Evolutionary conservation across 352 stramenopile species (phyloP), one percentile per base, ranked within the genome.

Genomic region (Globisporangium nunn): DNA sequence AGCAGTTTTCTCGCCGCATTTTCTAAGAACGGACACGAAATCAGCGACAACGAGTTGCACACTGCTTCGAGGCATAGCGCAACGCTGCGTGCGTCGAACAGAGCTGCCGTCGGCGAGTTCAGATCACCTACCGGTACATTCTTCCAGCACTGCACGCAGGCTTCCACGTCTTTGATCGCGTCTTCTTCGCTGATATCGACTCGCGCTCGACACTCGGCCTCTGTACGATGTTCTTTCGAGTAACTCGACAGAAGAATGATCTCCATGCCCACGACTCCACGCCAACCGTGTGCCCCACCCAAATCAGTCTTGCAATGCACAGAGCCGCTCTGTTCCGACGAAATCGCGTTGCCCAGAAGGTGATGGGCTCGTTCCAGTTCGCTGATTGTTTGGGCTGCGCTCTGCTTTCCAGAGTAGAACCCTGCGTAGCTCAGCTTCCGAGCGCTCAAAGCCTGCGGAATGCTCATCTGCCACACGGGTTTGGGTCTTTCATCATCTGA

Each of bases 261-360:
- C 55, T 91, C 80, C 64, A 87, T 74, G 4, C 62, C 59, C 31
- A 88, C 56, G 6, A 88, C 68, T 4, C 81, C 78, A 47, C 74
- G 67, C 81, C 78, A 91, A 23, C 72, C 81, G 54, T 74, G 76
- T 7, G 75, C 67, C 29, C 73, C 78, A 43, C 75, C 81, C 10
- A 82, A 17, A 56, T 84, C 72, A 18, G 71, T 47, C 60, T n/a
- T 43, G 39, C 31, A 30, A 43, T 28, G 43, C 14, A 30, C 5
- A 8, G 58, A 55, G 10, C 2, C 39, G 47, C 28, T 58, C 5
- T 28, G 4, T 57, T 29, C 30, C 74, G 58, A 5, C 48, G 58
- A 52, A 39, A 64, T 59, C 44, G 59, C 63, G 15, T 33, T 52
- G 48, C 43, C 62, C 3, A 88, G 53, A 18, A 64, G 59, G 0